Evolutionary conservation across 2,329 filamentous ascomycete genomes (phyloP), one percentile per base, ranked within the genome.

Genomic region (Nemania serpens): DNA sequence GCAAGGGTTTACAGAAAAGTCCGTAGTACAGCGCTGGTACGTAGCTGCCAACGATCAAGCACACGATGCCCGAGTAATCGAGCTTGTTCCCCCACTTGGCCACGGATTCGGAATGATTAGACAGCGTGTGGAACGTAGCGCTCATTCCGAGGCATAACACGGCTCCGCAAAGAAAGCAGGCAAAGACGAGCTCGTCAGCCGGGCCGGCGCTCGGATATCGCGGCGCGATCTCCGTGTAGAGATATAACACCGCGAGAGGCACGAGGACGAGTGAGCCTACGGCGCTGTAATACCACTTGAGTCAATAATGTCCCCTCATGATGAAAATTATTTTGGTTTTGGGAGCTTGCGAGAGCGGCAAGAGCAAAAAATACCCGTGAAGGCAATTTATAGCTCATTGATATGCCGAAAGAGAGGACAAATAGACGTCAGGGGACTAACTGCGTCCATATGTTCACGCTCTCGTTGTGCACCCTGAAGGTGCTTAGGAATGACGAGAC

Each of bases 21-120:
- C 89, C 93, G 75, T 96, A 97, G 75, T 91, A 95, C 61, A 99
- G 76, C 51, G 91, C 90, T 2, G 95, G 93, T 47, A 98, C 86
- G 72, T 94, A 97, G 73, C 90, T 94, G 6, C 95, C 95, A 67
- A 94, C 91, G 61, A 98, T 98, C 67, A 99, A 79, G 50, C 88
- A 86, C 33, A 98, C 91, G 68, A 99, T 99, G 6, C 95, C 95
- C 5, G 94, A 86, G 74, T 99, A 98, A 74, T 99, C 95, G 58
- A 98, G 79, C 75, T 96, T 91, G 74, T 98, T 98, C 11, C 93
- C 93, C 80, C 92, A 91, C 63, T 85, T 88, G 2, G 90, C 88
- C 13, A 97, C 91, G 1, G 77, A 76, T 39, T 87, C 85, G 17
- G 91, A 95, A 75, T 99, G 95, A 67, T 97, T 97, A 20, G 83